Base-by-base conservation (phyloP, 108 stramenopile genomes). In the Nitzschia sp. region DNA sequence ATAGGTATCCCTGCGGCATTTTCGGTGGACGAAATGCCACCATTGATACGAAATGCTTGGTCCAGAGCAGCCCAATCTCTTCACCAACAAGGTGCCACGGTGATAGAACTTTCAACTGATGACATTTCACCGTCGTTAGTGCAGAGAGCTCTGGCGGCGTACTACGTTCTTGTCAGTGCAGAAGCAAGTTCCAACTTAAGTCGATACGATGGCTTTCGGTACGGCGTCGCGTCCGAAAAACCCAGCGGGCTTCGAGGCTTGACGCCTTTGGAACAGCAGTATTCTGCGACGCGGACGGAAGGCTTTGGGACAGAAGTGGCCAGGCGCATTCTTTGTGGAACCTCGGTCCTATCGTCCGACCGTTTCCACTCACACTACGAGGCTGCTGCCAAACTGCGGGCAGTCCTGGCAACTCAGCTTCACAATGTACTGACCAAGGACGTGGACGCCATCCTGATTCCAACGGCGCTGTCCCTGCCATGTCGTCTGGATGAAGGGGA, bases 151-250 rank as follows among this genome's bases (percentile, higher is more conserved):
- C 78, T 95, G 63, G 82, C 98, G 15, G 92, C 98, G 4, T 99
- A 98, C 65, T 98, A 98, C 71, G 95, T 98, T 13, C 54, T 98
- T 33, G 96, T 96, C 28, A 87, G 90, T 59, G 96, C 98, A 6
- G 98, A 99, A 78, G 98, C 98, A 13, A 92, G 90, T 46, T 96
- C 96, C 8, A 99, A 99, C 77, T 82, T 99, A 34, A 83, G 91
- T 29, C 85, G 98, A 33, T 99, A 97, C 76, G 97, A 98, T 85
- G 97, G 97, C 13, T 86, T 98, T 49, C 82, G 96, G 25, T 98
- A 93, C 64, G 97, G 98, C 30, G 63, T 76, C 18, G 72, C 46
- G 24, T 33, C n/a, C 47, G 26, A 47, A 4, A 24, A 34, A 60
- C 27, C 1, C 24, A 25, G 6, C 32, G 31, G 3, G 24, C 33